A percentile compares a stretch with the other conserved stretches of the same genome.
These are phyloP conservation scores for Begonia loranthoides DNA, from an alignment of 306 rosid species.

Conservation along the genomic window DNA sequence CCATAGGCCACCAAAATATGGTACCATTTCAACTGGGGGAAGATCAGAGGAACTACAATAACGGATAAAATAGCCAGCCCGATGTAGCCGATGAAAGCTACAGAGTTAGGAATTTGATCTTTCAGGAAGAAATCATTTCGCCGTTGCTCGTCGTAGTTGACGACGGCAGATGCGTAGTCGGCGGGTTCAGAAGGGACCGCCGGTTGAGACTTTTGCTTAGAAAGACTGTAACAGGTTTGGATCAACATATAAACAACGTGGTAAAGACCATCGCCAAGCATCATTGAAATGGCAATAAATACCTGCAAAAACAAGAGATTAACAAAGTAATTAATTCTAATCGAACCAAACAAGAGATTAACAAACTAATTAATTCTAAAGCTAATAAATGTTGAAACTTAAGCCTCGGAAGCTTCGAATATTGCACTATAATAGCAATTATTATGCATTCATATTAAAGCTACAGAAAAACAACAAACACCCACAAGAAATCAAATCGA, in stretches of 20 bases:
- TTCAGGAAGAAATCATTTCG: conserved; percentile 31
- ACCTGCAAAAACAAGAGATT: conserved; percentile 16
- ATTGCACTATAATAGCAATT: too few relatives aligned
- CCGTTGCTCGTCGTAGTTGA: conserved; percentile 20
- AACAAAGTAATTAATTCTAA: not conserved
- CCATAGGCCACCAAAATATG: conserved; percentile 38
- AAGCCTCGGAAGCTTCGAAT: too few relatives aligned
- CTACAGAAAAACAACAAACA: too few relatives aligned
- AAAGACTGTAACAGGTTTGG: conserved; percentile 23
- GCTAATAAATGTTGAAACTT: too few relatives aligned
- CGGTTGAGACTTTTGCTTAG: conserved; percentile 1
- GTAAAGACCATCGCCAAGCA: conserved; percentile 69
- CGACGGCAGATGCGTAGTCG: not conserved
- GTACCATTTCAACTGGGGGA: conserved; percentile 52
- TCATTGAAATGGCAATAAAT: conserved; percentile 55
- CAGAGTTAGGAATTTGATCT: conserved; percentile 50
- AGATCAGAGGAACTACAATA: conserved; percentile 29
- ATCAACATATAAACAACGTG: conserved; percentile 40
- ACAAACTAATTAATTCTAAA: not conserved
- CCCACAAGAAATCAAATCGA: too few relatives aligned
- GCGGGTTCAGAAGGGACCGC: not conserved
- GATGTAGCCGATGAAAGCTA: conserved; percentile 30
- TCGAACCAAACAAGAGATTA: not conserved
- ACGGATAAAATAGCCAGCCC: conserved; percentile 35
- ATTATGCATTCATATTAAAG: too few relatives aligned